These are phyloP conservation scores for Veloporphyrellus conicus DNA, from an alignment of 1,284 basidiomycete species.

Conservation along the genomic window DNA sequence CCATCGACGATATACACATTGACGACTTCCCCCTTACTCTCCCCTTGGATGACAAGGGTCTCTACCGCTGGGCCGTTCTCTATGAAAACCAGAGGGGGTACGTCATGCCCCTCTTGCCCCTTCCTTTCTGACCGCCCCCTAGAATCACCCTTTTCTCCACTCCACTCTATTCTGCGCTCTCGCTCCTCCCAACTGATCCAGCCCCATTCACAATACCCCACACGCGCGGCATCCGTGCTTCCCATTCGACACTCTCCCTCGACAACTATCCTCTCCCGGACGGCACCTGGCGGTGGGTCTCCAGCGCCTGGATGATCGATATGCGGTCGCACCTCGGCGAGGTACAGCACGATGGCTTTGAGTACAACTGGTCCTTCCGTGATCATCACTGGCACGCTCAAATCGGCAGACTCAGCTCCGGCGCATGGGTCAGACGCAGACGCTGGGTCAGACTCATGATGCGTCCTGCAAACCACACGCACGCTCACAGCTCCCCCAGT, in stretches of 20 bases:
- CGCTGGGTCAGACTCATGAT: conserved; percentile 80
- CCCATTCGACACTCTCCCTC: conserved; percentile 54
- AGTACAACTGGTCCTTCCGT: conserved; percentile 76
- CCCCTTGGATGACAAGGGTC: conserved; percentile 41
- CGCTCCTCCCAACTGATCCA: conserved; percentile 71
- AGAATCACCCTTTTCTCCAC: conserved; percentile 71
- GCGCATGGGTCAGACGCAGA: conserved; percentile 69
- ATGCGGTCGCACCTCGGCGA: conserved; percentile 71
- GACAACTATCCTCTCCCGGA: conserved; percentile 72
- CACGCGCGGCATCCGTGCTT: conserved; percentile 36
- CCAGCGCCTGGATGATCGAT: conserved; percentile 77
- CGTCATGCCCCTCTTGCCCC: conserved; percentile 20
- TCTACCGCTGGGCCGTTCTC: conserved; percentile 72
- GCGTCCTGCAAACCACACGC: conserved; percentile 43
- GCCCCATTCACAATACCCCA: conserved; percentile 66
- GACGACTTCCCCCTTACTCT: conserved; percentile 27
- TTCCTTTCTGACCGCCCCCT: conserved; percentile 10
- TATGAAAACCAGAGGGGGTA: conserved; percentile 79
- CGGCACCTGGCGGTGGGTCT: conserved; percentile 76
- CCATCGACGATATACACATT: conserved; percentile 35
- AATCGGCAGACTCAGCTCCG: conserved; percentile 54
- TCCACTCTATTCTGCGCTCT: conserved; percentile 65
- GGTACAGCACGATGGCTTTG: conserved; percentile 76
- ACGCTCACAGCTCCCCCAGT: conserved; percentile 9
- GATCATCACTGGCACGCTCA: conserved; percentile 58